Conservation (phyloP, 345 rosid species). For the Heritiera fomes region DNA sequence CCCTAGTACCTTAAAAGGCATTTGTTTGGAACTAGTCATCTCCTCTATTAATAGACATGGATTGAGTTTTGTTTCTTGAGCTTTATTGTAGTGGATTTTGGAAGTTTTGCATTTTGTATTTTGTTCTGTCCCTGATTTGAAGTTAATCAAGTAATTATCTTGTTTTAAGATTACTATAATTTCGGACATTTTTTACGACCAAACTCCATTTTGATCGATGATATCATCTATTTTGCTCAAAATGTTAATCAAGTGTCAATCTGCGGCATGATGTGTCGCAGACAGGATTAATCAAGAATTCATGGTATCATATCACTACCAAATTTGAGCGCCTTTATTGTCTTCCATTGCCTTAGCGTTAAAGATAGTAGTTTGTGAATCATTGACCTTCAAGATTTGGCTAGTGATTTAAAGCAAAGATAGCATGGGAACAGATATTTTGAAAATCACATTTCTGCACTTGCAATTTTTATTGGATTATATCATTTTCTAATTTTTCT, state of each 20-base stretch:
- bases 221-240: not conserved
- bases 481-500: too few relatives aligned
- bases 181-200: not conserved
- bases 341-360: not conserved
- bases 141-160: not conserved
- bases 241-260: too few relatives aligned
- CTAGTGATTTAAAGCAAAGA: not conserved
- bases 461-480: too few relatives aligned
- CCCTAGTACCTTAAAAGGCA: not conserved
- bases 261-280: not conserved
- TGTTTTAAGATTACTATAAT: not conserved
- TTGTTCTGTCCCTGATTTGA: not conserved
- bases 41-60: not conserved
- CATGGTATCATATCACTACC: not conserved
- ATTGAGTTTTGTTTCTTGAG: constrained; percentile 2
- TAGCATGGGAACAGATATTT: too few relatives aligned
- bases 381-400: not conserved
- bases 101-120: not conserved
- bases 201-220: not conserved
- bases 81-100: constrained; percentile 18
- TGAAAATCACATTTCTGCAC: too few relatives aligned
- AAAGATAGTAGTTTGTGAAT: not conserved
- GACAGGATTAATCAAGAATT: not conserved
- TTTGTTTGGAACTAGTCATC: not conserved
- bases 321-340: not conserved